phyloP scores from a whole-genome alignment of 352 stramenopile species.

The Paralagenidium karlingii region DNA sequence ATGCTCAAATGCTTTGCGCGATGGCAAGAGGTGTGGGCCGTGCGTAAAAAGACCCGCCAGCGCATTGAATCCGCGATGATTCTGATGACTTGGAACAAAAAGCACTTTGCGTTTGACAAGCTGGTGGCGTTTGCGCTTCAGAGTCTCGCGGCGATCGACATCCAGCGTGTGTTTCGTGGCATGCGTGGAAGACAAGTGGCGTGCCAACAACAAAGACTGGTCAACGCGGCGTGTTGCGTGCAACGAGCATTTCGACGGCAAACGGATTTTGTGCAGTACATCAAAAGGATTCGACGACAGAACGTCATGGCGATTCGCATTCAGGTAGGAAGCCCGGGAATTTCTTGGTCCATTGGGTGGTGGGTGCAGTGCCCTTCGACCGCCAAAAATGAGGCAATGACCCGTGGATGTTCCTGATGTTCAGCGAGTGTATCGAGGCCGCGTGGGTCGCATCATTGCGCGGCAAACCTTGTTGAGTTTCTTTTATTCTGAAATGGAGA shows the following conservation, averaged over 20 bases:
- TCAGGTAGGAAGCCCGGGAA: no score
- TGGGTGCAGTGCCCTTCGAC: no score
- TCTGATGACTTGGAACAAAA: conserved; percentile 17
- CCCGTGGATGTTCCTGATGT: no score
- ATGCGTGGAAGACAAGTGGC: conserved; percentile 20
- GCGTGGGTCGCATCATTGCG: conserved; percentile 23
- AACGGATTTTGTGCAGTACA: conserved; percentile 32
- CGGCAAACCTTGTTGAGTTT: conserved; percentile 19
- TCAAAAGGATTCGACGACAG: conserved; percentile 20
- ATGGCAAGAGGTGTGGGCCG: conserved; percentile 17
- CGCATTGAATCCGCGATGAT: conserved; percentile 15
- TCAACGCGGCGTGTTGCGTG: conserved; percentile 39
- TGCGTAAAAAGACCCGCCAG: conserved; percentile 19
- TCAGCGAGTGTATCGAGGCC: conserved; percentile 41
- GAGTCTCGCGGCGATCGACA: conserved; percentile 41
- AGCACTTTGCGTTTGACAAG: conserved; percentile 18
- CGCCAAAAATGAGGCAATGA: no score
- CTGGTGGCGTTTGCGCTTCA: conserved; percentile 25
- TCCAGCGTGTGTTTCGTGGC: conserved; percentile 45
- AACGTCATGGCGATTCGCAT: conserved; percentile 38
- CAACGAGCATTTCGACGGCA: conserved; percentile 56
- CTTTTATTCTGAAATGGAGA: conserved; percentile 45
- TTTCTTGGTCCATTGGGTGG: no score
- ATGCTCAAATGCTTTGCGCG: conserved; percentile 21
- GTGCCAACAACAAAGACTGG: conserved; percentile 15